Evolutionary conservation across 2,329 filamentous ascomycete genomes (phyloP).

Genomic region (Aquanectria penicillioides): DNA sequence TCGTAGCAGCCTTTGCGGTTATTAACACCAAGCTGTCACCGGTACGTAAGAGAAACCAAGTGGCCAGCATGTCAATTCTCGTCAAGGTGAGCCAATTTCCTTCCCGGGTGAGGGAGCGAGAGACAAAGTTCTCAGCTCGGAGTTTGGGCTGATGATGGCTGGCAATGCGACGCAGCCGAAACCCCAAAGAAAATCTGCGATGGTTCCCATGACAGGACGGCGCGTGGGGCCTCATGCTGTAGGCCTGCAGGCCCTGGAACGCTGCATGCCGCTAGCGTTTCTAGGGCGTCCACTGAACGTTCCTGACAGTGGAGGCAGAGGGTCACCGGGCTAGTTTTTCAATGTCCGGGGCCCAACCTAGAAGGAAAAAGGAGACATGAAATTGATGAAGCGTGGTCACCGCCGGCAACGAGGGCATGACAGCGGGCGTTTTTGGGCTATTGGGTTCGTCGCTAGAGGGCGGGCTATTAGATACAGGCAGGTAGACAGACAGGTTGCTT

Average conservation of each 20-base stretch:
- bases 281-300: background rate
- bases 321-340: background rate
- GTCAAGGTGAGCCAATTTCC: slow-evolving; percentile 8
- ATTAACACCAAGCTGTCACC: background rate
- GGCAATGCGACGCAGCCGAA: background rate
- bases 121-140: background rate
- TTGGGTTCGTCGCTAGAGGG: background rate
- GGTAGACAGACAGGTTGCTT: too few relatives aligned
- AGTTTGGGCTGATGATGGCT: background rate
- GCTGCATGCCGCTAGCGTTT: slow-evolving; percentile 17
- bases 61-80: background rate
- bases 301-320: background rate
- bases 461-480: background rate
- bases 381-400: slow-evolving; percentile 7
- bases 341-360: background rate
- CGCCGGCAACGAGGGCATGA: slow-evolving; percentile 14
- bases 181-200: slow-evolving; percentile 13
- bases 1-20: too few relatives aligned
- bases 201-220: slow-evolving; percentile 23
- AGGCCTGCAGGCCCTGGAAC: slow-evolving; percentile 7
- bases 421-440: background rate
- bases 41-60: slow-evolving; percentile 11
- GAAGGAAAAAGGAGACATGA: background rate
- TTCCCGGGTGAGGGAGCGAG: background rate
- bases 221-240: slow-evolving; percentile 21